These are phyloP conservation scores for Ramaria sp. DNA, from an alignment of 768 basidiomycete genomes.

Conservation along the genomic window DNA sequence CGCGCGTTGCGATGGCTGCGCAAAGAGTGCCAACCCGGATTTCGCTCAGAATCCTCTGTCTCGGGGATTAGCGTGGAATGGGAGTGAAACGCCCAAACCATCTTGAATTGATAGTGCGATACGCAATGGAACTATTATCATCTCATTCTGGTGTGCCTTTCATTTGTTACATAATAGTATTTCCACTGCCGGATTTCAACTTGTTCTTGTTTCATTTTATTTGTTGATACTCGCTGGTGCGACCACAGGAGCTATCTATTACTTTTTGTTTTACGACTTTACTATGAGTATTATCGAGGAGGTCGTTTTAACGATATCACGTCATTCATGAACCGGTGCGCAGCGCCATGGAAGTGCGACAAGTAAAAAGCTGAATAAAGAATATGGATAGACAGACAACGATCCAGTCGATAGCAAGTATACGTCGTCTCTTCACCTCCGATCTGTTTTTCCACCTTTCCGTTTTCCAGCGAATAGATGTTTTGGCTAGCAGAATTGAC, in stretches of 20 bases:
- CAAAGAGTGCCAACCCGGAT: constrained; percentile 62
- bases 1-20: constrained; percentile 74
- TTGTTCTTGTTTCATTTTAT: neutral
- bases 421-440: constrained; percentile 19
- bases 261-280: neutral
- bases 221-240: neutral
- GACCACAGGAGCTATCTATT: constrained; percentile 1
- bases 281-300: neutral
- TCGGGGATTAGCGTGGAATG: constrained; percentile 71
- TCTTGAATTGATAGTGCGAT: neutral
- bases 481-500: constrained; percentile 51
- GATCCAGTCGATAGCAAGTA: neutral
- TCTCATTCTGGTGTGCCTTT: neutral
- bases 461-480: constrained; percentile 82
- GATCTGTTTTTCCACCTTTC: constrained; percentile 72
- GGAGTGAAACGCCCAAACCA: constrained; percentile 32
- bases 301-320: neutral
- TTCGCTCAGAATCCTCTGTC: constrained; percentile 56
- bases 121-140: neutral
- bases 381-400: neutral
- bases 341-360: too few relatives aligned
- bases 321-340: neutral
- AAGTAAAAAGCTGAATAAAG: neutral
- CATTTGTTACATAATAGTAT: neutral
- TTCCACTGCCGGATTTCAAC: neutral